Percentiles rank a stretch among this genome's conserved stretches.
phyloP scores from a whole-genome alignment of 2,329 filamentous ascomycete species.

The Simplicillium sp. region DNA sequence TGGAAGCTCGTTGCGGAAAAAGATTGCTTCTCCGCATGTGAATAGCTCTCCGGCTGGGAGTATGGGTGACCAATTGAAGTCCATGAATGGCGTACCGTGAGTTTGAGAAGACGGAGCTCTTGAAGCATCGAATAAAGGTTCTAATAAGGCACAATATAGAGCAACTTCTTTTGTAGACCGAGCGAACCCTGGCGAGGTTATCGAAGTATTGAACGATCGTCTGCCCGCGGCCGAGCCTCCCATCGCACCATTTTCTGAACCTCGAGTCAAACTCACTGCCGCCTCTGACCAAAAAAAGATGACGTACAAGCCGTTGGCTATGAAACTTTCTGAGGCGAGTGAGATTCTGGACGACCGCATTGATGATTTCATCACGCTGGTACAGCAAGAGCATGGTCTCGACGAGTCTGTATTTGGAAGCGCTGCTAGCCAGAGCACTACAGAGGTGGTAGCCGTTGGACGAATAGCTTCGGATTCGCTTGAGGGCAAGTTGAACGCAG shows the following conservation, averaged over 20 bases:
- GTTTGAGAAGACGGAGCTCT: constrained; percentile 5
- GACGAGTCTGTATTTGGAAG: constrained; percentile 80
- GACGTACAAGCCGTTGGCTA: constrained; percentile 82
- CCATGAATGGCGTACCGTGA: constrained; percentile 18
- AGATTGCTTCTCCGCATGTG: constrained; percentile 17
- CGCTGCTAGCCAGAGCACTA: constrained; percentile 74
- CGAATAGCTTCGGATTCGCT: constrained; percentile 80
- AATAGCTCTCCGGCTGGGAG: constrained; percentile 23
- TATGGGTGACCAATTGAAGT: constrained; percentile 22
- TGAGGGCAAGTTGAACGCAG: constrained; percentile 79
- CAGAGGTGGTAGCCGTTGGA: constrained; percentile 81
- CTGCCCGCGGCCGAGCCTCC: constrained; percentile 59
- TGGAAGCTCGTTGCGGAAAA: constrained; percentile 21
- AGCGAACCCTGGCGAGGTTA: constrained; percentile 66
- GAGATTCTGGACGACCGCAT: constrained; percentile 93
- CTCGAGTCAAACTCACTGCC: constrained; percentile 75
- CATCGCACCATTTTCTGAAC: constrained; percentile 60
- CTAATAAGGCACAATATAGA: constrained; percentile 8
- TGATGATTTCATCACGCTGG: constrained; percentile 71
- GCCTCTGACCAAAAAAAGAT: constrained; percentile 88
- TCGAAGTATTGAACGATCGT: constrained; percentile 76
- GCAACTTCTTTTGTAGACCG: constrained; percentile 57
- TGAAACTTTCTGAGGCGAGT: constrained; percentile 88
- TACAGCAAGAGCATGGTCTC: constrained; percentile 65
- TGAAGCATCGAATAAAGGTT: constrained; percentile 2